Percentiles rank a stretch among this genome's conserved stretches.
These are phyloP conservation scores for Debaryomyces sp. DNA, from an alignment of 1,139 yeast genomes.

Conservation along the genomic window DNA sequence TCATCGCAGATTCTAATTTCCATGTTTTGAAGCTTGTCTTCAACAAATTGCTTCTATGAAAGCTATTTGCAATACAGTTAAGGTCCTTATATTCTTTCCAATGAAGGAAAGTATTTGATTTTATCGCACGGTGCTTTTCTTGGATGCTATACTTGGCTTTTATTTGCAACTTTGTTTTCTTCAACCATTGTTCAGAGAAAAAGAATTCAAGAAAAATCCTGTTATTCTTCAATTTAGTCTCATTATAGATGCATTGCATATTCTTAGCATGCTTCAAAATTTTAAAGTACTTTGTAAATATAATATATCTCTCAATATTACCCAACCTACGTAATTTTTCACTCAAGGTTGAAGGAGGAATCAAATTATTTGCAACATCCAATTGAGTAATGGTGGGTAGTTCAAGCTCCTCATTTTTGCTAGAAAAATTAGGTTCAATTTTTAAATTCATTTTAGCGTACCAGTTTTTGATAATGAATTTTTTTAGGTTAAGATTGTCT, in stretches of 20 bases:
- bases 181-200: slow-evolving; percentile 20
- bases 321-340: slow-evolving; percentile 16
- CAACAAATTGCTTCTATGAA: slow-evolving; percentile 11
- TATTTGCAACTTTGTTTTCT: slow-evolving; percentile 12
- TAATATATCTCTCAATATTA: slow-evolving; percentile 12
- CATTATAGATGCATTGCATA: slow-evolving; percentile 9
- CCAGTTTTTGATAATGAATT: slow-evolving; percentile 11
- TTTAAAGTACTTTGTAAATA: slow-evolving; percentile 15
- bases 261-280: slow-evolving; percentile 18
- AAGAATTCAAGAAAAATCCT: slow-evolving; percentile 12
- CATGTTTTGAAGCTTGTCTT: slow-evolving; percentile 15
- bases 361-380: neutral
- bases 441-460: slow-evolving; percentile 13
- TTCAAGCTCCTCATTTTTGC: neutral
- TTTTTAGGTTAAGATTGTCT: neutral
- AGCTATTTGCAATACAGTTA: slow-evolving; percentile 15
- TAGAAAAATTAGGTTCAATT: neutral
- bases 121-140: slow-evolving; percentile 9
- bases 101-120: slow-evolving; percentile 10
- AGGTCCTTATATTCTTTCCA: slow-evolving; percentile 19
- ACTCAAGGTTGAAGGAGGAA: slow-evolving; percentile 10
- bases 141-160: slow-evolving; percentile 7
- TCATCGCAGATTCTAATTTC: slow-evolving; percentile 13
- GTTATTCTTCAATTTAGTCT: slow-evolving; percentile 13
- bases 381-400: neutral